Base-by-base conservation (phyloP, 2,329 filamentous ascomycete species). In the Fusarium odoratissimum region DNA sequence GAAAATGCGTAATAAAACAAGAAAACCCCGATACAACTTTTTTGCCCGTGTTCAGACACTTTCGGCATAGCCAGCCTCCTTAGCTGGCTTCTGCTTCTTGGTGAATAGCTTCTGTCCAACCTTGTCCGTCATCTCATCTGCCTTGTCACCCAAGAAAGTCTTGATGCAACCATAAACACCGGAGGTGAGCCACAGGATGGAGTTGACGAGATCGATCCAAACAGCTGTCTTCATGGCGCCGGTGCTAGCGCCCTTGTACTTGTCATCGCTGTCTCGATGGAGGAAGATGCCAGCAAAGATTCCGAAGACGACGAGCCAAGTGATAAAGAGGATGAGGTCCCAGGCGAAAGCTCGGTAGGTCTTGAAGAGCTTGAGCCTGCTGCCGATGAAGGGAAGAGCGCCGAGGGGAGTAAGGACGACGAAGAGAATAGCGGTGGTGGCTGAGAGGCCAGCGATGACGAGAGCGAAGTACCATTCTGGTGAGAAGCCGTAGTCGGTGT, bases 251-350 rank as follows among this genome's bases (percentile, higher is more conserved):
- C 83, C 84, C 78, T 86, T 82, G 79, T 85, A 86, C 44, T 80
- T 76, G 38, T 84, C 82, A 64, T 91, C 86, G 61, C 86, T 86
- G 69, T 90, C 81, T 55, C 88, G 86, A 38, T 85, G 80, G 65
- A 94, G 89, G 81, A 92, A 95, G 83, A 93, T 90, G 67, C 86
- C 88, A 19, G 90, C 92, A 74, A 95, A 94, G 66, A 92, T 87
- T 33, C 91, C 92, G 78, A 94, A 94, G 6, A 92, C 84, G 19
- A 90, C 86, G 68, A 92, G 83, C 90, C 91, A 95, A 5, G 82
- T 73, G 35, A 86, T 45, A 72, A 83, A 85, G 8, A 87, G 80
- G 14, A 79, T 67, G 25, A 83, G 66, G 54, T 87, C 85, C 83
- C 83, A 86, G 19, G 79, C 78, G 49, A 86, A 87, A 9, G 84